Evolutionary conservation across 2,329 filamentous ascomycete genomes (phyloP).

Genomic region (Gaeumannomyces tritici): DNA sequence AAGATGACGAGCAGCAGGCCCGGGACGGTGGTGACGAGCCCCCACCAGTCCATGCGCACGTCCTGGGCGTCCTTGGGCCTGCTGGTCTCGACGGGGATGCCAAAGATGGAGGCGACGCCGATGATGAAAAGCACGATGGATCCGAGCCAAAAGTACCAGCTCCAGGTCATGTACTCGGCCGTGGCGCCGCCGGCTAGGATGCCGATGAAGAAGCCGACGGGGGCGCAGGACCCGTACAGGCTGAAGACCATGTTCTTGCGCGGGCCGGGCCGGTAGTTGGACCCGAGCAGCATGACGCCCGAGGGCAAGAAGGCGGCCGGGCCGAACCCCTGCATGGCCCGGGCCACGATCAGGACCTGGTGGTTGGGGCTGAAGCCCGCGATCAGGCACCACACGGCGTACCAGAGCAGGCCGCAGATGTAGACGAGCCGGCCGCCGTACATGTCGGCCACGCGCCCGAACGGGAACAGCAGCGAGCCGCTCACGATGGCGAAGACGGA

Average conservation of each 20-base stretch:
- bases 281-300: conserved; percentile 59
- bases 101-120: conserved; percentile 31
- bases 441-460: conserved; percentile 50
- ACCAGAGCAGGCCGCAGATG: conserved; percentile 50
- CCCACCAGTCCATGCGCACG: conserved; percentile 60
- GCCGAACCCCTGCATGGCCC: conserved; percentile 53
- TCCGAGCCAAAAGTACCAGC: conserved; percentile 65
- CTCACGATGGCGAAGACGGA: conserved; percentile 48
- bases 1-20: conserved; percentile 64
- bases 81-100: conserved; percentile 19
- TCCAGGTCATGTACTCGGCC: conserved; percentile 51
- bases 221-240: conserved; percentile 48
- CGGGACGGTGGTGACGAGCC: conserved; percentile 48
- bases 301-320: conserved; percentile 63
- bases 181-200: conserved; percentile 58
- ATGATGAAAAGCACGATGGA: conserved; percentile 31
- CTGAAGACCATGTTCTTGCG: conserved; percentile 59
- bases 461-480: conserved; percentile 48
- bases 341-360: conserved; percentile 38
- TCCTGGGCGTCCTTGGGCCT: conserved; percentile 10
- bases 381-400: conserved; percentile 57
- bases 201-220: conserved; percentile 51
- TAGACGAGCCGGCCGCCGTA: conserved; percentile 52
- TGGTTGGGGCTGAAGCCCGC: conserved; percentile 45
- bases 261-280: conserved; percentile 58